Percentiles rank a stretch among this genome's conserved stretches.
Evolutionary conservation across 768 basidiomycete genomes (phyloP).

Genomic region (Hydnum rufescens): DNA sequence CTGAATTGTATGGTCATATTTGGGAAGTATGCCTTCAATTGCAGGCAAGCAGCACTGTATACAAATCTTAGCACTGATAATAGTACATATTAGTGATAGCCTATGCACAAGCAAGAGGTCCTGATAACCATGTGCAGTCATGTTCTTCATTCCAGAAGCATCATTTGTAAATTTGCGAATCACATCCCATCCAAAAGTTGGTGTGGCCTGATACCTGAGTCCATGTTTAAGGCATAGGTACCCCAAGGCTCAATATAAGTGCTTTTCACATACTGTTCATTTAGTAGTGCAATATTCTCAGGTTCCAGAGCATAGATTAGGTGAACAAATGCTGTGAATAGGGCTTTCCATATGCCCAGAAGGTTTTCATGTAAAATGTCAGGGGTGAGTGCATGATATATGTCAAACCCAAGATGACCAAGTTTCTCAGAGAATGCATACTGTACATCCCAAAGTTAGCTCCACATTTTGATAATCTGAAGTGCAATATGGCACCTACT

Average conservation of each 20-base stretch:
- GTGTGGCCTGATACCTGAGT: not conserved
- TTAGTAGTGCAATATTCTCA: not conserved
- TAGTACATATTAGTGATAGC: not conserved
- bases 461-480: not conserved
- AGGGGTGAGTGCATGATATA: slow-evolving; percentile 15
- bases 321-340: not conserved
- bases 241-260: not conserved
- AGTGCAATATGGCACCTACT: slow-evolving; percentile 3
- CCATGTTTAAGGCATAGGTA: not conserved
- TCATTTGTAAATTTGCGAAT: not conserved
- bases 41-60: not conserved
- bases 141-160: not conserved
- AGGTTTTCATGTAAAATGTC: slow-evolving; percentile 16
- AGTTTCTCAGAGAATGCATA: slow-evolving; percentile 17
- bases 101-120: not conserved
- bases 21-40: not conserved
- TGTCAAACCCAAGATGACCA: slow-evolving; percentile 11
- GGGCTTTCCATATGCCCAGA: slow-evolving; percentile 15
- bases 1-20: not conserved
- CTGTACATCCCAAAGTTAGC: slow-evolving; percentile 10
- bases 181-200: not conserved
- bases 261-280: not conserved
- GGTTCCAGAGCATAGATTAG: not conserved
- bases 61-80: not conserved
- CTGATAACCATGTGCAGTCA: not conserved